Conservation (phyloP, 163 green algal genomes). For the Picocystis sp. region DNA sequence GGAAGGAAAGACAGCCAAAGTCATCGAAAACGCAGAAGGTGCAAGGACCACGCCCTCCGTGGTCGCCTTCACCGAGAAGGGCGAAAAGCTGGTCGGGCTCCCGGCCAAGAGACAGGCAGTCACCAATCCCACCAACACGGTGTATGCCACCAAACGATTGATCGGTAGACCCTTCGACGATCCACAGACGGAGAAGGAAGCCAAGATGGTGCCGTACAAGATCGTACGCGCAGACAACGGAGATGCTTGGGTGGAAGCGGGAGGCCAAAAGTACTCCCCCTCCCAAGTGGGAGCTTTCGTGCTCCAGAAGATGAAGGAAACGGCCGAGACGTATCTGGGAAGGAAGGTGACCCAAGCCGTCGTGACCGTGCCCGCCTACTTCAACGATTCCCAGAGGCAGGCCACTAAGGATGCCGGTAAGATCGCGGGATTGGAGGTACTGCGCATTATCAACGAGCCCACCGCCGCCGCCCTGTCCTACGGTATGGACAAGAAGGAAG, state of each 20-base stretch:
- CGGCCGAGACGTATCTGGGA: constrained; percentile 73
- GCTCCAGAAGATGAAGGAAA: constrained; percentile 93
- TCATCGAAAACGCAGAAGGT: constrained; percentile 97
- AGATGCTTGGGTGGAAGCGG: constrained; percentile 71
- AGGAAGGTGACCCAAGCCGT: constrained; percentile 77
- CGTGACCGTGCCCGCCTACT: constrained; percentile 78
- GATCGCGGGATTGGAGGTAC: constrained; percentile 90
- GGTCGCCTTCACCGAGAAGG: constrained; percentile 84
- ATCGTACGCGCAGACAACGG: constrained; percentile 76
- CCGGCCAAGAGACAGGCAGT: constrained; percentile 78
- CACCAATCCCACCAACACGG: constrained; percentile 95
- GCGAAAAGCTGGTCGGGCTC: constrained; percentile 13
- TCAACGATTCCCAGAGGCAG: constrained; percentile 94
- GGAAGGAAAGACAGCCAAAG: constrained; percentile 64
- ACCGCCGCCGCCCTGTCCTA: constrained; percentile 70
- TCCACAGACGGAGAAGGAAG: constrained; percentile 57
- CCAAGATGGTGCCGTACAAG: constrained; percentile 96
- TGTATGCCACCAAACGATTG: constrained; percentile 97
- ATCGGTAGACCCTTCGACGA: constrained; percentile 89
- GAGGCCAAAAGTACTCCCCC: constrained; percentile 28
- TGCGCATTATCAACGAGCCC: constrained; percentile 30
- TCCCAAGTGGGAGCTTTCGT: constrained; percentile 80
- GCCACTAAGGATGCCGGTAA: constrained; percentile 82
- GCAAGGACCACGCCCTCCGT: constrained; percentile 85
- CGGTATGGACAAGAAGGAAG: constrained; percentile 61